Evolutionary conservation across 1,284 basidiomycete species (phyloP), one percentile per base, ranked within the genome.

Genomic region (Ceratobasidium papillatum): DNA sequence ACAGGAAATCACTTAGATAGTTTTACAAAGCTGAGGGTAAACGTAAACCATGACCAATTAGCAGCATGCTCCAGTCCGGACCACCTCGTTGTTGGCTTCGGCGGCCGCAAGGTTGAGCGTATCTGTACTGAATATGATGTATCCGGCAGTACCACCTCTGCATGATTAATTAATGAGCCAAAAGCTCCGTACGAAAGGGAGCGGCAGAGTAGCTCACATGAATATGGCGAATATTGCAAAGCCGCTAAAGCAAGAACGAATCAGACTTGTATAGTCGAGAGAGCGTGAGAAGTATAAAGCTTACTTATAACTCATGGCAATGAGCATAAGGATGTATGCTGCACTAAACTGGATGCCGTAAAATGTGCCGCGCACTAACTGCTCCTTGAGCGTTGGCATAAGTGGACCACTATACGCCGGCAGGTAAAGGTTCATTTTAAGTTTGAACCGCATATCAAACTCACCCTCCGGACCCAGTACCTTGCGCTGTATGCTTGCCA

Each of bases 231-330:
- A 63, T 1, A 73, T 38, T 3, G 59, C 27, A 32, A 63, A 73
- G 1, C 71, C 71, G 14, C 71, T 73, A n/a, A 1, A 22, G 7
- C 17, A 36, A 11, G 12, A 32, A 22, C 11, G 22, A 8, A 9
- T 19, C 4, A 47, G 43, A 11, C 41, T 22, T 30, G 34, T 19
- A 14, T 12, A 30, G 47, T 14, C 9, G 49, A 30, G 8, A 34
- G 17, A 5, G n/a, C 4, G 25, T 32, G 22, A 47, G 25, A 32
- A 32, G 19, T 32, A 30, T 30, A 30, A 8, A 2, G 43, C 71
- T 22, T 38, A 73, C 71, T 73, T 73, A 41, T 52, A 63, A 47
- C 71, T 73, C 71, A 73, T 73, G 8, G 71, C 71, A 30, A 73
- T 63, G 1, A 73, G 59, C 71, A 73, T 73, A 5, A 73, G n/a